Evolutionary conservation across 805 yeast genomes (phyloP).

Genomic region (Komagataella mondaviorum): DNA sequence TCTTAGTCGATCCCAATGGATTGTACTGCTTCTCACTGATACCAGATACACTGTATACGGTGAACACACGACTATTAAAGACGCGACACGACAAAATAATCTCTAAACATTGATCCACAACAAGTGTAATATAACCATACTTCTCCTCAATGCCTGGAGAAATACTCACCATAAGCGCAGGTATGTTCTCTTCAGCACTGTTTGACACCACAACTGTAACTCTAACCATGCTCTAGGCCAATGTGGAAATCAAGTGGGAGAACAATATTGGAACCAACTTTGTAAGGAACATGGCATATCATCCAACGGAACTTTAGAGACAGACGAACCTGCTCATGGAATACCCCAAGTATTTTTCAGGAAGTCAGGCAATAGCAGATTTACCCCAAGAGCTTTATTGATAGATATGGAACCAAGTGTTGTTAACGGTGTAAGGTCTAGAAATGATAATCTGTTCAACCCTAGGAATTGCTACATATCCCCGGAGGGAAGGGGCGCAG

Average conservation of each 20-base stretch:
- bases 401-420: constrained; percentile 89
- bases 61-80: background rate
- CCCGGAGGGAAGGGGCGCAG: constrained; percentile 85
- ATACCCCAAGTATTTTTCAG: constrained; percentile 78
- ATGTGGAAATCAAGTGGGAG: constrained; percentile 94
- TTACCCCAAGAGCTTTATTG: constrained; percentile 78
- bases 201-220: background rate
- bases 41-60: background rate
- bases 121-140: background rate
- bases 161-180: constrained; percentile 55
- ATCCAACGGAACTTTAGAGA: constrained; percentile 44
- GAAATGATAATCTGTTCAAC: constrained; percentile 53
- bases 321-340: constrained; percentile 33
- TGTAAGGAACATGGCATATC: constrained; percentile 77
- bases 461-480: constrained; percentile 73
- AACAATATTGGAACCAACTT: constrained; percentile 83
- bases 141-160: constrained; percentile 35
- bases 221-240: constrained; percentile 38
- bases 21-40: no score
- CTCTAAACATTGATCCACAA: background rate
- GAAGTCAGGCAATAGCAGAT: constrained; percentile 52
- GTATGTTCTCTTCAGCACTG: constrained; percentile 13
- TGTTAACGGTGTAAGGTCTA: constrained; percentile 39
- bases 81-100: background rate
- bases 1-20: no score